Conservation (phyloP, 495 filamentous ascomycete species). For the Neurospora sp. region DNA sequence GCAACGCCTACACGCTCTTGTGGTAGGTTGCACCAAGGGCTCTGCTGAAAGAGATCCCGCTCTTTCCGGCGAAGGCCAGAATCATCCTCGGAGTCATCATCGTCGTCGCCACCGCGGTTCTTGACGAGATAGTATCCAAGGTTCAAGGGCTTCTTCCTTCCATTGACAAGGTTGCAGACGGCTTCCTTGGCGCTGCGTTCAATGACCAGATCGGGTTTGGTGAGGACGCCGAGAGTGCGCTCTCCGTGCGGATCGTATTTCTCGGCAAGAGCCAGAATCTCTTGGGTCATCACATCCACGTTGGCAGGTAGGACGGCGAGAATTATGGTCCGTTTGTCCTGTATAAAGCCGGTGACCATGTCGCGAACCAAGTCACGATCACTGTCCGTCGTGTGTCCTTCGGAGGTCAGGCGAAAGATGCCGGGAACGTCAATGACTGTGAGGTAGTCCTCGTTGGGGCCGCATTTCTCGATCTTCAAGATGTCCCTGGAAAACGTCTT, state of each 20-base stretch:
- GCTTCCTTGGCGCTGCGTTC: slow-evolving; percentile 35
- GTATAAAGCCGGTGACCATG: slow-evolving; percentile 42
- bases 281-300: slow-evolving; percentile 53
- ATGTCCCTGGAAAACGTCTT: slow-evolving; percentile 41
- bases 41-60: slow-evolving; percentile 15
- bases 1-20: slow-evolving; percentile 39
- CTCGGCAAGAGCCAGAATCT: slow-evolving; percentile 46
- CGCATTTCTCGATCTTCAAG: slow-evolving; percentile 45
- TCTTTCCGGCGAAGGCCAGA: not conserved
- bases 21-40: slow-evolving; percentile 34
- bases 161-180: slow-evolving; percentile 35
- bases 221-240: slow-evolving; percentile 50
- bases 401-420: slow-evolving; percentile 47
- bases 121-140: slow-evolving; percentile 50
- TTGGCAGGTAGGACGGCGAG: slow-evolving; percentile 49
- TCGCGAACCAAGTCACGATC: slow-evolving; percentile 42
- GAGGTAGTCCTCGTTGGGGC: slow-evolving; percentile 45
- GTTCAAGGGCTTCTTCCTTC: slow-evolving; percentile 28
- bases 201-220: slow-evolving; percentile 48
- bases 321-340: slow-evolving; percentile 43
- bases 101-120: slow-evolving; percentile 40
- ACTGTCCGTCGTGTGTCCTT: slow-evolving; percentile 33
- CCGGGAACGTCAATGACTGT: slow-evolving; percentile 56
- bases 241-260: slow-evolving; percentile 37
- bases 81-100: slow-evolving; percentile 4